Evolutionary conservation across 2,329 filamentous ascomycete species (phyloP).

Genomic region (Endoconidiophora polonica): DNA sequence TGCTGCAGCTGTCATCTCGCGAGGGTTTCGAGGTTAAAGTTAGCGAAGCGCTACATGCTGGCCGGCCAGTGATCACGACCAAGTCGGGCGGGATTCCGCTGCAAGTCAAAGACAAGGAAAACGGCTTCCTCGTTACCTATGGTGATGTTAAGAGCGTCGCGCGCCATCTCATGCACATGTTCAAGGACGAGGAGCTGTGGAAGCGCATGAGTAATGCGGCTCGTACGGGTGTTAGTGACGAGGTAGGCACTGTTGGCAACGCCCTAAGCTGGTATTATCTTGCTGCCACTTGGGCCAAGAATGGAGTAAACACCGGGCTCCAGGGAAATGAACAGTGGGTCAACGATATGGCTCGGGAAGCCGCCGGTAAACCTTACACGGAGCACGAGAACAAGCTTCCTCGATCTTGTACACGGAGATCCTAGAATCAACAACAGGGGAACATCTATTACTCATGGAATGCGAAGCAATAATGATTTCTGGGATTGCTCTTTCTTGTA

Average conservation of each 20-base stretch:
- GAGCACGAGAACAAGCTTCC: constrained; percentile 46
- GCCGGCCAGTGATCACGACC: constrained; percentile 61
- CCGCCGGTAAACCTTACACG: constrained; percentile 41
- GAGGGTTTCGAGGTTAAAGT: constrained; percentile 83
- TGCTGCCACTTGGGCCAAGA: constrained; percentile 46
- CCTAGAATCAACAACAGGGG: constrained; percentile 1
- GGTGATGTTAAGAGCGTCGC: constrained; percentile 57
- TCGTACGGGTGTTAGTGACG: constrained; percentile 52
- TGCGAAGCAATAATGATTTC: background rate
- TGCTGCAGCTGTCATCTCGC: constrained; percentile 62
- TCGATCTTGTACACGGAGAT: constrained; percentile 24
- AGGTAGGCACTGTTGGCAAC: constrained; percentile 69
- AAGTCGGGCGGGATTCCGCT: constrained; percentile 64
- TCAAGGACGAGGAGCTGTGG: constrained; percentile 48
- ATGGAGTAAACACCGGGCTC: constrained; percentile 30
- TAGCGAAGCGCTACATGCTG: constrained; percentile 66
- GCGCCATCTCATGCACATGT: constrained; percentile 46
- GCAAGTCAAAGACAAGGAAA: constrained; percentile 54
- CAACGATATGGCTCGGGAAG: constrained; percentile 55
- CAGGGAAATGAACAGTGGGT: constrained; percentile 50
- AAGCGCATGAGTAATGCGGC: constrained; percentile 50
- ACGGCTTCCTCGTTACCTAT: constrained; percentile 57
- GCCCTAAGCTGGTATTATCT: constrained; percentile 62
- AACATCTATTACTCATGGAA: background rate
- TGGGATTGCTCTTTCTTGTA: background rate